Evolutionary conservation across 345 rosid species (phyloP).

Genomic region (Orychophragmus violaceus): DNA sequence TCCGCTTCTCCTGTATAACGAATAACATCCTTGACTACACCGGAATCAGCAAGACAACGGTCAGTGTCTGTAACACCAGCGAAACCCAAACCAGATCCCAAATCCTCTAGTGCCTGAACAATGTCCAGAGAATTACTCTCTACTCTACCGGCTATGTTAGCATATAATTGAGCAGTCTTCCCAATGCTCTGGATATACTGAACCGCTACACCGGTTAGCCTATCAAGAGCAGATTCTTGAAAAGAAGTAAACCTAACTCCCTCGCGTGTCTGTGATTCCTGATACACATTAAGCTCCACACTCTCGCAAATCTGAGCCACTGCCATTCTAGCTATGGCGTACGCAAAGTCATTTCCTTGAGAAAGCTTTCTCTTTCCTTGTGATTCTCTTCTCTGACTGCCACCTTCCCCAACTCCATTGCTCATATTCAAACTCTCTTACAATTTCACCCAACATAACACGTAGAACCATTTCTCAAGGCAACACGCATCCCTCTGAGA

Average conservation of each 20-base stretch:
- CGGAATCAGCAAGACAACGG: constrained; percentile 59
- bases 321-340: constrained; percentile 52
- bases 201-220: constrained; percentile 48
- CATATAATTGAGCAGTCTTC: constrained; percentile 46
- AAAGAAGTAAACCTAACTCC: constrained; percentile 59
- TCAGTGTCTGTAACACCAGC: constrained; percentile 47
- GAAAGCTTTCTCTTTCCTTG: constrained; percentile 36
- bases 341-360: constrained; percentile 43
- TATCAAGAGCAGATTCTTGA: constrained; percentile 75
- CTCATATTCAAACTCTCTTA: constrained; percentile 76
- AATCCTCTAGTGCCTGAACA: constrained; percentile 66
- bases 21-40: constrained; percentile 50
- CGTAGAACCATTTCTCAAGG: constrained; percentile 31
- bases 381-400: constrained; percentile 34
- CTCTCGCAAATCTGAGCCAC: constrained; percentile 71
- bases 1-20: constrained; percentile 51
- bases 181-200: constrained; percentile 51
- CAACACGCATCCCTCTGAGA: constrained; percentile 26
- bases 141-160: constrained; percentile 62
- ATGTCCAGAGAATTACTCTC: constrained; percentile 58
- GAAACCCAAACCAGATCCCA: constrained; percentile 57
- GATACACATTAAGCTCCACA: constrained; percentile 63
- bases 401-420: constrained; percentile 70
- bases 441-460: constrained; percentile 38
- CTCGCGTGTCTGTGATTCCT: constrained; percentile 63